phyloP scores from a whole-genome alignment of 2,329 filamentous ascomycete species.

The Fonsecaea monophora region DNA sequence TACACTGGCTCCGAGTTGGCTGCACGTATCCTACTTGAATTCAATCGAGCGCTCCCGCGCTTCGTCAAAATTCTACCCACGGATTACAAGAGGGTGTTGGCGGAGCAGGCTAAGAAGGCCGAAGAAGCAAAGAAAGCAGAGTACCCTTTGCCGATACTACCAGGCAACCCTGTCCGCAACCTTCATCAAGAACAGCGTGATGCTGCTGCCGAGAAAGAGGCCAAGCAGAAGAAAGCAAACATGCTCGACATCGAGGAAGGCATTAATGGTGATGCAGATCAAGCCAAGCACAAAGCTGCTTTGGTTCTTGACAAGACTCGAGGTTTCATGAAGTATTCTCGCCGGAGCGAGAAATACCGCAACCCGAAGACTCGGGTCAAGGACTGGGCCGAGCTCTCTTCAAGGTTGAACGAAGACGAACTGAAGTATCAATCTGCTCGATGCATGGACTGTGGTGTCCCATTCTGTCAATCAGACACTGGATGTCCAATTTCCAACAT shows the following conservation, averaged over 20 bases:
- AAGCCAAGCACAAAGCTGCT: conserved; percentile 87
- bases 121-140: conserved; percentile 83
- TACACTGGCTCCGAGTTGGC: conserved; percentile 96
- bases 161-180: conserved; percentile 66
- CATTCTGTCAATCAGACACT: conserved; percentile 95
- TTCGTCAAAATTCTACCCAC: conserved; percentile 93
- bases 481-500: conserved; percentile 97
- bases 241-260: conserved; percentile 91
- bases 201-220: conserved; percentile 65
- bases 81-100: conserved; percentile 92
- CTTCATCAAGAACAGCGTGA: conserved; percentile 62
- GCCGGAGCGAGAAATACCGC: conserved; percentile 91
- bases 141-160: conserved; percentile 78
- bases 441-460: conserved; percentile 99
- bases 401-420: conserved; percentile 88
- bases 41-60: conserved; percentile 84
- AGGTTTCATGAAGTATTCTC: conserved; percentile 97
- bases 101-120: conserved; percentile 83
- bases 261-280: conserved; percentile 74
- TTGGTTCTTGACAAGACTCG: conserved; percentile 96
- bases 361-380: conserved; percentile 81
- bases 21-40: conserved; percentile 91
- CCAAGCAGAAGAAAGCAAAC: conserved; percentile 72
- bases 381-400: conserved; percentile 91
- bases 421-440: conserved; percentile 95